A percentile compares a stretch with the other conserved stretches of the same genome.
These are phyloP conservation scores for Hanseniaspora guilliermondii DNA, from an alignment of 805 yeast species.

Conservation along the genomic window DNA sequence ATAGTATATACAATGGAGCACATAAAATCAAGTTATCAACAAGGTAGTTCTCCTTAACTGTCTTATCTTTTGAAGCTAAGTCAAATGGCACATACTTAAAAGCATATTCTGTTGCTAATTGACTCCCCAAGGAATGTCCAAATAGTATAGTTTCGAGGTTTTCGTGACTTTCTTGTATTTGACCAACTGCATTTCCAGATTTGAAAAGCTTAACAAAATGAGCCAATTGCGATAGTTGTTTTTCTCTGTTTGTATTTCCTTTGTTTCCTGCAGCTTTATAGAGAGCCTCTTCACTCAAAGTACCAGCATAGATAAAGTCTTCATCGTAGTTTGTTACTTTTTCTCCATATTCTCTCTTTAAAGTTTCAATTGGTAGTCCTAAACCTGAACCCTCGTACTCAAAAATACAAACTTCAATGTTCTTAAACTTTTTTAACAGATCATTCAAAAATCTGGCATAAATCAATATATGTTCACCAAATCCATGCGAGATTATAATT, in stretches of 20 bases:
- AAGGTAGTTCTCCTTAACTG: constrained; percentile 37
- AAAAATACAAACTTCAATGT: constrained; percentile 55
- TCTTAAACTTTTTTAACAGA: constrained; percentile 31
- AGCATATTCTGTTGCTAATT: constrained; percentile 7
- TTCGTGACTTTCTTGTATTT: constrained; percentile 18
- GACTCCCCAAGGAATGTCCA: constrained; percentile 77
- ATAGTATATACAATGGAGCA: constrained; percentile 50
- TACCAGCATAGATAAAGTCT: constrained; percentile 28
- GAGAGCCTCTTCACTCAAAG: constrained; percentile 16
- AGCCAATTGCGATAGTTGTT: constrained; percentile 48
- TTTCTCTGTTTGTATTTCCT: constrained; percentile 47
- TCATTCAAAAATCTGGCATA: constrained; percentile 45
- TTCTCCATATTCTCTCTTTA: not conserved
- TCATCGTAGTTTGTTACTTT: not conserved
- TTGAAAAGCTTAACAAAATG: constrained; percentile 38
- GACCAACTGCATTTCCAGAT: constrained; percentile 18
- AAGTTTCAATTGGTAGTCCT: constrained; percentile 20
- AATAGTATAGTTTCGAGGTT: constrained; percentile 34
- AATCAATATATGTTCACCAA: constrained; percentile 43
- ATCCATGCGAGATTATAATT: constrained; percentile 57
- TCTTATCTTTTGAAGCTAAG: constrained; percentile 48
- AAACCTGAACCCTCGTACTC: constrained; percentile 69
- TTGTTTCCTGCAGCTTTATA: constrained; percentile 29
- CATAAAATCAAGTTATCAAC: constrained; percentile 37
- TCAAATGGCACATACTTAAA: constrained; percentile 26